Evolutionary conservation across 345 rosid genomes (phyloP).

Genomic region (Alliaria petiolata): DNA sequence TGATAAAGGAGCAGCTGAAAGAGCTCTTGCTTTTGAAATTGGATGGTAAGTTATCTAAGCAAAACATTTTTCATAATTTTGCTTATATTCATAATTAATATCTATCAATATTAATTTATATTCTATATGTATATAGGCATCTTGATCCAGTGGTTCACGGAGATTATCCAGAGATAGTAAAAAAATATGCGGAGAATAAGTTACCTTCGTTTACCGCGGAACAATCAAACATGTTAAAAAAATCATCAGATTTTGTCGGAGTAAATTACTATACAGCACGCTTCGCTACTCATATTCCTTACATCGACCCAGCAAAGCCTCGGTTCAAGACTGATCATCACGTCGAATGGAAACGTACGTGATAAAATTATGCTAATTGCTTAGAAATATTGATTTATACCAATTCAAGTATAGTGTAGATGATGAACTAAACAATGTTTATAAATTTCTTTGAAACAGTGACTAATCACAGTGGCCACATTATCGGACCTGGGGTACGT

Average conservation of each 20-base stretch:
- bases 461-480: slow-evolving; percentile 31
- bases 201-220: slow-evolving; percentile 30
- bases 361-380: too few species aligned
- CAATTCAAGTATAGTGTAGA: too few species aligned
- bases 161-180: slow-evolving; percentile 30
- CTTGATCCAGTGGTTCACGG: slow-evolving; percentile 33
- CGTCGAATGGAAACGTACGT: slow-evolving; percentile 28
- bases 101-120: not conserved
- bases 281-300: slow-evolving; percentile 12
- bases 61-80: too few species aligned
- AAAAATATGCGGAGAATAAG: slow-evolving; percentile 24
- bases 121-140: slow-evolving; percentile 19
- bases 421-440: slow-evolving; percentile 4
- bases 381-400: not conserved
- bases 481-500: slow-evolving; percentile 29
- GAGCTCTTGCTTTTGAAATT: slow-evolving; percentile 30
- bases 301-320: slow-evolving; percentile 23
- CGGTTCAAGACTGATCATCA: slow-evolving; percentile 35
- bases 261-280: slow-evolving; percentile 29
- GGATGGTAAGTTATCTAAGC: slow-evolving; percentile 21
- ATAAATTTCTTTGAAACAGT: slow-evolving; percentile 15
- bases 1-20: slow-evolving; percentile 29
- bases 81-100: not conserved
- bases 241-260: slow-evolving; percentile 34
- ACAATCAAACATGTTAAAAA: slow-evolving; percentile 27